phyloP scores from a whole-genome alignment of 192 early-diverging fungal genomes.

The Cetraspora pellucida region DNA sequence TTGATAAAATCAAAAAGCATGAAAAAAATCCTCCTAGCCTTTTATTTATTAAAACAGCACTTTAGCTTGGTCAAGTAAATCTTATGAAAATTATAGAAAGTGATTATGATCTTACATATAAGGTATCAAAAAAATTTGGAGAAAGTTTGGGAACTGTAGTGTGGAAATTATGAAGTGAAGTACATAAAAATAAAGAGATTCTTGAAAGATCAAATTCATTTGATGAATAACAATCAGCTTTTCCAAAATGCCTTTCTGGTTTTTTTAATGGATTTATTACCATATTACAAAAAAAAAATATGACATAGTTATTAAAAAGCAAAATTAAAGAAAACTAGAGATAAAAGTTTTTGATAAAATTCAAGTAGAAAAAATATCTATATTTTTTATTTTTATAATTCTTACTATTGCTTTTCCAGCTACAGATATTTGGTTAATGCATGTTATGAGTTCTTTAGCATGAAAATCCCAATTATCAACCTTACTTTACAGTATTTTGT shows the following conservation, averaged over 20 bases:
- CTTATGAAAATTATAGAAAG: background rate
- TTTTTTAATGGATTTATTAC: constrained; percentile 21
- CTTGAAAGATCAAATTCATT: constrained; percentile 12
- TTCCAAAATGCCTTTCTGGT: background rate
- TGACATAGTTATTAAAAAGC: constrained; percentile 18
- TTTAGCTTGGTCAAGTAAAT: background rate
- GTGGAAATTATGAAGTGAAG: background rate
- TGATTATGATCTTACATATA: background rate
- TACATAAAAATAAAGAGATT: background rate
- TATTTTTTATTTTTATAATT: constrained; percentile 18
- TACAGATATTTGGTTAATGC: constrained; percentile 19
- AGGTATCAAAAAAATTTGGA: constrained; percentile 9
- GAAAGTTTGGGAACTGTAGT: background rate
- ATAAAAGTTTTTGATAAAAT: background rate
- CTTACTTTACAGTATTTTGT: constrained; percentile 8
- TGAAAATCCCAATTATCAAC: background rate
- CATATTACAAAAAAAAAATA: constrained; percentile 16
- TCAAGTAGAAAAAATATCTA: background rate
- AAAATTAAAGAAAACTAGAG: background rate
- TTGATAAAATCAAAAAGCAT: background rate
- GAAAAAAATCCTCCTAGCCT: background rate
- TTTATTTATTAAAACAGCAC: constrained; percentile 11
- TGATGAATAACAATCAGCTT: background rate
- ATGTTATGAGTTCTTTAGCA: constrained; percentile 7
- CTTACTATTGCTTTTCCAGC: constrained; percentile 12